phyloP scores from a whole-genome alignment of 2,329 filamentous ascomycete genomes.

The Aspergillus costaricaensis region DNA sequence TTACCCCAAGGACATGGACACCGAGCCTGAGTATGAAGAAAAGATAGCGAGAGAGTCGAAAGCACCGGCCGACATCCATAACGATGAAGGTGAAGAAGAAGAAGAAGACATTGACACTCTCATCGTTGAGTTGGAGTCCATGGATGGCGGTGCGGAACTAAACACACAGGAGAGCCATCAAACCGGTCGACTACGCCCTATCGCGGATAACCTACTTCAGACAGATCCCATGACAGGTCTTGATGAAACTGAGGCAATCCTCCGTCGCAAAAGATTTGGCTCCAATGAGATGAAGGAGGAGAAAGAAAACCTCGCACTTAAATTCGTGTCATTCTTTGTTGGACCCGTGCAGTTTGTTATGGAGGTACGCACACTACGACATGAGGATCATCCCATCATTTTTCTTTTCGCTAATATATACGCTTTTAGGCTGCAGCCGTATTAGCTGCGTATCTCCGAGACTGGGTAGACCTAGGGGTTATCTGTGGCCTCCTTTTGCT shows the following conservation, averaged over 20 bases:
- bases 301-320: conserved; percentile 80
- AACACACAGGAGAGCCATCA: conserved; percentile 61
- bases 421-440: conserved; percentile 65
- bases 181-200: conserved; percentile 56
- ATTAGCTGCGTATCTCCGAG: conserved; percentile 78
- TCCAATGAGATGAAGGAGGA: conserved; percentile 90
- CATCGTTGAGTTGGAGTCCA: conserved; percentile 65
- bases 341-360: conserved; percentile 93
- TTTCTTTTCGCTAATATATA: conserved; percentile 6
- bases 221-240: conserved; percentile 75
- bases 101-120: conserved; percentile 75
- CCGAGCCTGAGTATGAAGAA: background rate
- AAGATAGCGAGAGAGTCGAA: background rate
- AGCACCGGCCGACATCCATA: background rate
- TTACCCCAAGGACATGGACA: background rate
- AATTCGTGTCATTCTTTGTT: conserved; percentile 80
- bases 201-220: conserved; percentile 74
- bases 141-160: conserved; percentile 42
- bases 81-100: conserved; percentile 6
- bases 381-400: background rate
- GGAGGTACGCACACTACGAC: conserved; percentile 62
- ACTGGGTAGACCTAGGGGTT: conserved; percentile 93
- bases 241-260: conserved; percentile 67
- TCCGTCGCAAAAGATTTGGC: conserved; percentile 70
- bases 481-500: conserved; percentile 81